Evolutionary conservation across 2,329 filamentous ascomycete species (phyloP).

Genomic region (Alternaria infectoria): DNA sequence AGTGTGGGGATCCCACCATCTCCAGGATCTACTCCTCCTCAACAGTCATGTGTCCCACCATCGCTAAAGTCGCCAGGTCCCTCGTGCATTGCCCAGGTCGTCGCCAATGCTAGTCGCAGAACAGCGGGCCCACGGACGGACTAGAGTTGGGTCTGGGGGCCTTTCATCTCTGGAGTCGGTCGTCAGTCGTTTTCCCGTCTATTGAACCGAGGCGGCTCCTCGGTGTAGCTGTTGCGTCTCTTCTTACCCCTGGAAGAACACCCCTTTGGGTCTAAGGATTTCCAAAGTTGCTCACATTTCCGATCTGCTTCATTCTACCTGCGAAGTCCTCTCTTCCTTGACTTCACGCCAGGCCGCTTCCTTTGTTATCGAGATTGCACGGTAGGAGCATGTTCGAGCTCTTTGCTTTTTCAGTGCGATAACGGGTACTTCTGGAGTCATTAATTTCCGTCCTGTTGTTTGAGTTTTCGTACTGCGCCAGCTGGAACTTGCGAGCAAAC

Average conservation of each 20-base stretch:
- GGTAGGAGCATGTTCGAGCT: neutral
- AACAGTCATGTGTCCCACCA: slow-evolving; percentile 12
- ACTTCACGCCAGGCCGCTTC: neutral
- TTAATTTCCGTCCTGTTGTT: neutral
- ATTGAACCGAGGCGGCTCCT: neutral
- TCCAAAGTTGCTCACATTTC: neutral
- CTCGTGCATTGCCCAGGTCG: neutral
- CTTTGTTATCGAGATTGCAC: neutral
- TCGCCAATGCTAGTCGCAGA: neutral
- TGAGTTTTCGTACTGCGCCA: neutral
- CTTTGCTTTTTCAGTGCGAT: neutral
- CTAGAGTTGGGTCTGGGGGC: neutral
- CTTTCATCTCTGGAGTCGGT: neutral
- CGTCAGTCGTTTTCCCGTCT: neutral
- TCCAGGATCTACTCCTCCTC: slow-evolving; percentile 2
- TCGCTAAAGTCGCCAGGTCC: neutral
- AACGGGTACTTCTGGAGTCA: neutral
- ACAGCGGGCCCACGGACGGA: neutral
- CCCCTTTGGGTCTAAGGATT: neutral
- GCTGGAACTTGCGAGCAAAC: neutral
- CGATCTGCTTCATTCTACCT: neutral
- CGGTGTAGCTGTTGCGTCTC: neutral
- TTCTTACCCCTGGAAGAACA: neutral
- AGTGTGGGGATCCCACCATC: slow-evolving; percentile 8
- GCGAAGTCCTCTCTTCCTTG: neutral